A percentile compares a stretch with the other conserved stretches of the same genome.
Conservation (phyloP, 164 flowering plant genomes). For the Houttuynia cordata region DNA sequence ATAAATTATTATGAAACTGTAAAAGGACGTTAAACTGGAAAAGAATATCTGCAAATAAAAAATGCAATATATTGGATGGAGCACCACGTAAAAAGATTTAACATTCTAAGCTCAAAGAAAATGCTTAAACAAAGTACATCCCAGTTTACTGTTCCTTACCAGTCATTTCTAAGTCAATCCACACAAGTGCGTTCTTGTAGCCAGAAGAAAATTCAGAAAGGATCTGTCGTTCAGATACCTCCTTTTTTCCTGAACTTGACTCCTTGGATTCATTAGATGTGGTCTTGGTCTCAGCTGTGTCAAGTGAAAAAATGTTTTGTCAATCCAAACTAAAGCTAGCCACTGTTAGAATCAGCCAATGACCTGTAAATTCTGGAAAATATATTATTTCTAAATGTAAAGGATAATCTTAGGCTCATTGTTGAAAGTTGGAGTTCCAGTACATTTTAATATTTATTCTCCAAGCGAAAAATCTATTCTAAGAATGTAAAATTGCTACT, state of each 20-base stretch:
- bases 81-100: no score
- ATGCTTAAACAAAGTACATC: background rate
- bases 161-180: conserved; percentile 99
- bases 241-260: conserved; percentile 2
- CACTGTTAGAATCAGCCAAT: background rate
- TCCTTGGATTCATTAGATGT: conserved; percentile 8
- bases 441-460: no score
- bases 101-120: no score
- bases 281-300: conserved; percentile 19
- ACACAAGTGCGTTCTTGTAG: conserved; percentile 69
- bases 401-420: background rate
- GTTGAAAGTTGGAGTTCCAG: background rate
- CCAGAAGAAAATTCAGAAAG: conserved; percentile 12
- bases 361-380: background rate
- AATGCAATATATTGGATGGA: no score
- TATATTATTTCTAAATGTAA: background rate
- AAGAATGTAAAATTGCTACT: no score
- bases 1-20: no score
- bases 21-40: no score
- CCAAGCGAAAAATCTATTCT: no score
- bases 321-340: background rate
- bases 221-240: conserved; percentile 12
- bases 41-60: no score
- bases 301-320: background rate
- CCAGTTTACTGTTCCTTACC: conserved; percentile 25